Conservation (phyloP, 2,329 filamentous ascomycete genomes). For the Mariannaea elegans region DNA sequence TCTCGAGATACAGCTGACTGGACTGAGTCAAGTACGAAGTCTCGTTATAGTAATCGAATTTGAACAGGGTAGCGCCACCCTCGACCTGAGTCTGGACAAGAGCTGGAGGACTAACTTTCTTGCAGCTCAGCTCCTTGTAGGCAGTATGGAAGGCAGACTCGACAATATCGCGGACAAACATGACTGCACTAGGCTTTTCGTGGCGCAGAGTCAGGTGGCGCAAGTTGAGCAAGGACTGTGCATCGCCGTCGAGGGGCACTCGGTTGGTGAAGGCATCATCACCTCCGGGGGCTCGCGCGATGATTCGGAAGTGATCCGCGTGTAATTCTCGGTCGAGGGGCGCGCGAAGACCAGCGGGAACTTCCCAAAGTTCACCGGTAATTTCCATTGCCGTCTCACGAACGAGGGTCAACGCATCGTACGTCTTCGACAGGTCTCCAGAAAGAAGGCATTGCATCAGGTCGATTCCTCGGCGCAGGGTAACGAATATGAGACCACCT, state of each 20-base stretch:
- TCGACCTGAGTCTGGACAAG: constrained; percentile 97
- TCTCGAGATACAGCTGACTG: constrained; percentile 97
- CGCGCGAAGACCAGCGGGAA: constrained; percentile 82
- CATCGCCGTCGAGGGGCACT: constrained; percentile 50
- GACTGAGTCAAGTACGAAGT: constrained; percentile 95
- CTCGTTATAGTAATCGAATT: constrained; percentile 88
- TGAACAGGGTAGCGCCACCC: constrained; percentile 90
- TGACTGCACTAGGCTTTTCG: constrained; percentile 83
- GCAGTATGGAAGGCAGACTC: constrained; percentile 82
- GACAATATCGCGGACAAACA: constrained; percentile 85
- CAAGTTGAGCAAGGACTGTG: constrained; percentile 74
- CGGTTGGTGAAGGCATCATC: constrained; percentile 92
- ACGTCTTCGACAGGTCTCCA: constrained; percentile 87
- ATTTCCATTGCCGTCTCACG: constrained; percentile 89
- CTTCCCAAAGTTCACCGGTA: constrained; percentile 82
- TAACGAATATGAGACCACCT: constrained; percentile 87
- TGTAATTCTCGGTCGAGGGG: constrained; percentile 88
- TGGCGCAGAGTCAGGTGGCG: constrained; percentile 87
- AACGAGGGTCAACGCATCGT: constrained; percentile 86
- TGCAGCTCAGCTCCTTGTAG: constrained; percentile 79
- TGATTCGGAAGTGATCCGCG: constrained; percentile 89
- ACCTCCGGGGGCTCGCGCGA: constrained; percentile 74
- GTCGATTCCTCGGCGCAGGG: constrained; percentile 78
- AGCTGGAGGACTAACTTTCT: constrained; percentile 88
- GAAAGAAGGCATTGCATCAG: constrained; percentile 69